These are phyloP conservation scores for Citropsis articulata DNA, from an alignment of 345 rosid species.

Conservation along the genomic window DNA sequence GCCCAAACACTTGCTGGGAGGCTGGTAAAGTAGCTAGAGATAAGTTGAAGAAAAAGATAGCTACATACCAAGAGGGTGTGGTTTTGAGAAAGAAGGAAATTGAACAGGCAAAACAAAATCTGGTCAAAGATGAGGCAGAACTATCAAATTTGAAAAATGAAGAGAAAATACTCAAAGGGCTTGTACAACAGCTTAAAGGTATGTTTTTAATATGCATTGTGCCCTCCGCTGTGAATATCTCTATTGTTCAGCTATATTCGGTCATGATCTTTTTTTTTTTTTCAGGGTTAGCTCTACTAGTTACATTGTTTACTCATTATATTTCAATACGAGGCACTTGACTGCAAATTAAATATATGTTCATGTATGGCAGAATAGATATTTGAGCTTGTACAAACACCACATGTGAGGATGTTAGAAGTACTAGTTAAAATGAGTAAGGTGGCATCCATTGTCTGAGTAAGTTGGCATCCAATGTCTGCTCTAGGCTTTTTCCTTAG, in stretches of 20 bases:
- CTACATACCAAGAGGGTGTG: constrained; percentile 63
- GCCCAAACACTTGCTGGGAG: constrained; percentile 88
- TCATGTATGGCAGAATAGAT: background rate
- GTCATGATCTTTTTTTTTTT: background rate
- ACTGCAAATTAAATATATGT: background rate
- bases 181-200: constrained; percentile 87
- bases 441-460: background rate
- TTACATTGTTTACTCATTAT: background rate
- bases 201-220: constrained; percentile 2
- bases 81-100: constrained; percentile 47
- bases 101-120: constrained; percentile 53
- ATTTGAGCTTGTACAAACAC: background rate
- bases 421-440: background rate
- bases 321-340: background rate
- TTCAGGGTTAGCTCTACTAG: background rate
- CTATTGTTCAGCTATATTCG: background rate
- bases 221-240: background rate
- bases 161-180: constrained; percentile 70
- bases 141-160: constrained; percentile 62
- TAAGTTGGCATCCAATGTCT: background rate
- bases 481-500: background rate
- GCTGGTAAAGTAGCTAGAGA: constrained; percentile 85
- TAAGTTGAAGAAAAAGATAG: constrained; percentile 64
- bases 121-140: constrained; percentile 73
- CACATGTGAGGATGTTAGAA: background rate